phyloP scores from a whole-genome alignment of 179 eudicot genomes.

The Patellifolia procumbens region DNA sequence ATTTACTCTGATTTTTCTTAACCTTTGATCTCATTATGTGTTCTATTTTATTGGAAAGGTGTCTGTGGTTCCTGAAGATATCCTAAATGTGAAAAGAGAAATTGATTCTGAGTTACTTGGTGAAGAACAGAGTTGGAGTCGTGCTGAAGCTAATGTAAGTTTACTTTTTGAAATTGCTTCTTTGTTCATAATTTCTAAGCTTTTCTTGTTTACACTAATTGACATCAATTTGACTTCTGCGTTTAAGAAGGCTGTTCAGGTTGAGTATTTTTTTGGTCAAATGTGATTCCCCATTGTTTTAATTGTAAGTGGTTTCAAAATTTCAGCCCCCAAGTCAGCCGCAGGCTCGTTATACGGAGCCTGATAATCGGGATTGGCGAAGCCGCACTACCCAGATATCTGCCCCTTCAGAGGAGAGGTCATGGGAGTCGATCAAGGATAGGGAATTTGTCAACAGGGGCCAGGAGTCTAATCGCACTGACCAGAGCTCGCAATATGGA shows the following conservation, averaged over 20 bases:
- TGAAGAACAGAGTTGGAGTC: conserved; percentile 76
- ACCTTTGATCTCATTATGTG: conserved; percentile 12
- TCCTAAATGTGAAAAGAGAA: conserved; percentile 68
- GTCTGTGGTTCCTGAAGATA: conserved; percentile 54
- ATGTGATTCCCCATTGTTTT: neutral
- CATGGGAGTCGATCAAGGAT: conserved; percentile 78
- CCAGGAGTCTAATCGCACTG: conserved; percentile 57
- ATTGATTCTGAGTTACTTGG: conserved; percentile 78
- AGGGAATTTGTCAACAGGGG: conserved; percentile 58
- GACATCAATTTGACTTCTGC: too few species aligned
- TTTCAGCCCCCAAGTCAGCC: conserved; percentile 51
- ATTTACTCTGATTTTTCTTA: neutral
- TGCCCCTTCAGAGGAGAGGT: conserved; percentile 68
- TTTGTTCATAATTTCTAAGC: too few species aligned
- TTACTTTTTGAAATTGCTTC: too few species aligned
- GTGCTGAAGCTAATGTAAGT: conserved; percentile 69
- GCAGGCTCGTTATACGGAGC: conserved; percentile 75
- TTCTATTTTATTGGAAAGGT: conserved; percentile 37
- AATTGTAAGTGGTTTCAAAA: conserved; percentile 2
- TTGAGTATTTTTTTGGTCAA: neutral
- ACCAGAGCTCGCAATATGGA: conserved; percentile 59
- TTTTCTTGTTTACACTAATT: too few species aligned
- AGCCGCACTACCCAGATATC: conserved; percentile 62
- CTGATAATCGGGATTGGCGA: conserved; percentile 97
- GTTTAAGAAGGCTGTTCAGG: neutral